These are phyloP conservation scores for Psidium guajava DNA, from an alignment of 345 rosid species.

Conservation along the genomic window DNA sequence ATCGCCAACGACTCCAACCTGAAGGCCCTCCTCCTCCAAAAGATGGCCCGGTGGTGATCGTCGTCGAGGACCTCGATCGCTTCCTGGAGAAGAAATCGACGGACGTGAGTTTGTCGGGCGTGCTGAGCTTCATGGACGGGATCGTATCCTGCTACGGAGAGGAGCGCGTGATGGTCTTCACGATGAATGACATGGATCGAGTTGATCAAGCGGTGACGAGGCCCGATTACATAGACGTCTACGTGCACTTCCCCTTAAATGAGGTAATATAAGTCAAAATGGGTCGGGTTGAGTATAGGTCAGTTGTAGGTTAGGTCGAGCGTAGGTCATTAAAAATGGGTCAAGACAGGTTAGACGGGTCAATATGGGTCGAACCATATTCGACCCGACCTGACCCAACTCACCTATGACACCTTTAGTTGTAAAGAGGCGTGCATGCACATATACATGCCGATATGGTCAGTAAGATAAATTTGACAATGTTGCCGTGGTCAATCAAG, in stretches of 20 bases:
- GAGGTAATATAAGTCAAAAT: too few relatives aligned
- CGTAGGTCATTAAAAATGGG: too few relatives aligned
- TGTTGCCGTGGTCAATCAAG: too few relatives aligned
- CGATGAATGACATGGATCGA: slow-evolving; percentile 30
- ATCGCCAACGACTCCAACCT: slow-evolving; percentile 37
- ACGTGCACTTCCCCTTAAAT: slow-evolving; percentile 66
- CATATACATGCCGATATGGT: too few relatives aligned
- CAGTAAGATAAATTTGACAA: too few relatives aligned
- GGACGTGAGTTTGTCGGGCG: slow-evolving; percentile 28
- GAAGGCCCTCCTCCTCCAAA: slow-evolving; percentile 38
- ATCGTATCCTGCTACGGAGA: slow-evolving; percentile 43
- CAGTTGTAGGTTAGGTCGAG: too few relatives aligned
- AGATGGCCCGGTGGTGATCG: slow-evolving; percentile 24
- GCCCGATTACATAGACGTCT: slow-evolving; percentile 74
- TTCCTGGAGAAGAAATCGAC: slow-evolving; percentile 28
- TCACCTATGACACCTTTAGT: too few relatives aligned
- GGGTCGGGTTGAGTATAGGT: too few relatives aligned
- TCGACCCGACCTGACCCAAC: too few relatives aligned
- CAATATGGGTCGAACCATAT: too few relatives aligned
- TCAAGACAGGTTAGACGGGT: too few relatives aligned
- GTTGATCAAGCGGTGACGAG: slow-evolving; percentile 27
- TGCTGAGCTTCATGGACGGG: slow-evolving; percentile 62
- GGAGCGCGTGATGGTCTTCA: slow-evolving; percentile 52
- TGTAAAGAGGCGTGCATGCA: too few relatives aligned
- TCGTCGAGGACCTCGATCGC: slow-evolving; percentile 51